phyloP scores from a whole-genome alignment of 2,329 filamentous ascomycete genomes.

The Ceratocystiopsis minuta region DNA sequence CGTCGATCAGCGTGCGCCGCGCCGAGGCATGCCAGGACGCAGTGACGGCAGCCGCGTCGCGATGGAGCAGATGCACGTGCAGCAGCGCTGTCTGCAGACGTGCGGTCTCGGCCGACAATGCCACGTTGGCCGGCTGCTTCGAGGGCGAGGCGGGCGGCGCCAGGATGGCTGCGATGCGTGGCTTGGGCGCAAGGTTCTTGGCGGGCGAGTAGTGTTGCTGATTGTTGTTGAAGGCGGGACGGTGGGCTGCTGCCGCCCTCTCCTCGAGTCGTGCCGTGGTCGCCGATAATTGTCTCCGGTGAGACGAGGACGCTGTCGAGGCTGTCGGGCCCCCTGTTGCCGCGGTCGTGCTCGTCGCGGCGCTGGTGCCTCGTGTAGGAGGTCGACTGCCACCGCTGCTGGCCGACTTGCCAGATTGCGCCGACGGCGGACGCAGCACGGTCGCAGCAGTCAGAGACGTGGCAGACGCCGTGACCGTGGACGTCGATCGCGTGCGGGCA shows the following conservation, averaged over 20 bases:
- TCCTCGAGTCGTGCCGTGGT: too few species aligned
- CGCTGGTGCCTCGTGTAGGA: slow-evolving; percentile 7
- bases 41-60: slow-evolving; percentile 23
- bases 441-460: slow-evolving; percentile 21
- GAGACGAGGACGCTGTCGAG: too few species aligned
- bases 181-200: slow-evolving; percentile 42
- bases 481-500: slow-evolving; percentile 6
- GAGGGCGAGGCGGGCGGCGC: slow-evolving; percentile 43
- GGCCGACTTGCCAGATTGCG: slow-evolving; percentile 9
- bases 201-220: slow-evolving; percentile 52
- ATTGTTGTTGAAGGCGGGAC: slow-evolving; percentile 41
- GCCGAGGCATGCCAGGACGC: slow-evolving; percentile 40
- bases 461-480: slow-evolving; percentile 12
- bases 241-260: slow-evolving; percentile 8
- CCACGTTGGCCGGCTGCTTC: slow-evolving; percentile 41
- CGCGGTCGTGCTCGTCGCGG: slow-evolving; percentile 2
- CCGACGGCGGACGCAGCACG: slow-evolving; percentile 20
- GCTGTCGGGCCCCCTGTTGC: not conserved
- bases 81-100: slow-evolving; percentile 46
- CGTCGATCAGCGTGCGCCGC: slow-evolving; percentile 22
- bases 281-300: too few species aligned
- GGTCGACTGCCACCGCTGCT: slow-evolving; percentile 11
- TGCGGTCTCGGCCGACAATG: slow-evolving; percentile 37
- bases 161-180: slow-evolving; percentile 37
- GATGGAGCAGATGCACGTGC: slow-evolving; percentile 46